phyloP scores from a whole-genome alignment of 2,329 filamentous ascomycete genomes.

The Diaporthe australafricana region DNA sequence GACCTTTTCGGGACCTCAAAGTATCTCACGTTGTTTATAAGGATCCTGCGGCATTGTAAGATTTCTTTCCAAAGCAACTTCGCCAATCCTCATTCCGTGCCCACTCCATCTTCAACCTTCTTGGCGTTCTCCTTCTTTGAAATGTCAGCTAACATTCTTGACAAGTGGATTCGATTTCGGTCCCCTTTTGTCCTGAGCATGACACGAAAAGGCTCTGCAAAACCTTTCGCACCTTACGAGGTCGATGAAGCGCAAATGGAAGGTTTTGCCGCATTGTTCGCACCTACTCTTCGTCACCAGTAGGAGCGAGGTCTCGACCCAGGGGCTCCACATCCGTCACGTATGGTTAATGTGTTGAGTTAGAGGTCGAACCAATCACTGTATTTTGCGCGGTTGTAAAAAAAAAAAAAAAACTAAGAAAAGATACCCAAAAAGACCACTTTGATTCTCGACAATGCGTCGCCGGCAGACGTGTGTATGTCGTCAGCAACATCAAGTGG shows the following conservation, averaged over 20 bases:
- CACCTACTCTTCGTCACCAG: not conserved
- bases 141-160: conserved; percentile 4
- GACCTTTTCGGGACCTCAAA: conserved; percentile 1
- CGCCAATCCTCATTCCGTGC: too few species aligned
- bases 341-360: too few species aligned
- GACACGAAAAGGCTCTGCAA: conserved; percentile 41
- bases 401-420: too few species aligned
- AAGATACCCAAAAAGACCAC: not conserved
- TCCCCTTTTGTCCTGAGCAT: conserved; percentile 40
- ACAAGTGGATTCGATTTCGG: not conserved
- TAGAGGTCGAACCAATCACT: not conserved
- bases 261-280: not conserved
- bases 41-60: conserved; percentile 13
- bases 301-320: not conserved
- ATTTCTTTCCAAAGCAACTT: not conserved
- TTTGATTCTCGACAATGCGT: not conserved
- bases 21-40: not conserved
- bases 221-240: not conserved
- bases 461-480: not conserved
- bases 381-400: not conserved
- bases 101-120: not conserved
- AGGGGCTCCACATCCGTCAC: not conserved
- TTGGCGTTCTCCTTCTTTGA: not conserved
- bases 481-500: not conserved
- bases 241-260: not conserved